These are phyloP conservation scores for Leccinum fallax DNA, from an alignment of 1,284 basidiomycete species.

Conservation along the genomic window DNA sequence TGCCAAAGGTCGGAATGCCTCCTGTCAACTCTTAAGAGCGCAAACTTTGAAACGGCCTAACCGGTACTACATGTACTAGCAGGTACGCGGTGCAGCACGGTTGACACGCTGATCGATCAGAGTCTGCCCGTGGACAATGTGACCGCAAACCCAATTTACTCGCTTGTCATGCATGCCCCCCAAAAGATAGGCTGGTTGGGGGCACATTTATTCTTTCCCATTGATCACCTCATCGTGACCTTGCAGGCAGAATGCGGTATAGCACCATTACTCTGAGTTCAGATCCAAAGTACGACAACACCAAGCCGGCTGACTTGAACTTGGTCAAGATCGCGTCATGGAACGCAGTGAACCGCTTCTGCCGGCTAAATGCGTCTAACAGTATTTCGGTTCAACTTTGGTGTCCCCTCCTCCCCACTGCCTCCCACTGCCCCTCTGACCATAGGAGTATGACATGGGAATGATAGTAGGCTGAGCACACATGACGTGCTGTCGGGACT, in stretches of 20 bases:
- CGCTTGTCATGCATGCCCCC: background rate
- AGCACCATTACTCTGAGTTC: background rate
- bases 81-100: background rate
- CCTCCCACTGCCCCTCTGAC: background rate
- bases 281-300: background rate
- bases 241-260: background rate
- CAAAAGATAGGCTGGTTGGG: background rate
- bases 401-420: background rate
- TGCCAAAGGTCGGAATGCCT: background rate
- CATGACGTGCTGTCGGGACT: slow-evolving; percentile 7
- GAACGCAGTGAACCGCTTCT: slow-evolving; percentile 8
- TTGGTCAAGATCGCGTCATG: background rate
- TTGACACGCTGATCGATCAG: background rate
- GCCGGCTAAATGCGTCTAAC: background rate
- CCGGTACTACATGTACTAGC: background rate
- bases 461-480: slow-evolving; percentile 11
- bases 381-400: background rate
- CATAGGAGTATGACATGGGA: background rate
- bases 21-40: background rate
- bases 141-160: background rate
- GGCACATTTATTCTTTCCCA: background rate
- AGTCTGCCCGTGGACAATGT: slow-evolving; percentile 1
- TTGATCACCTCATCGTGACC: background rate
- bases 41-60: background rate
- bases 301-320: no score